Evolutionary conservation across 73 alveolate genomes (phyloP).

Genomic region (Paramecium tetraurelia): DNA sequence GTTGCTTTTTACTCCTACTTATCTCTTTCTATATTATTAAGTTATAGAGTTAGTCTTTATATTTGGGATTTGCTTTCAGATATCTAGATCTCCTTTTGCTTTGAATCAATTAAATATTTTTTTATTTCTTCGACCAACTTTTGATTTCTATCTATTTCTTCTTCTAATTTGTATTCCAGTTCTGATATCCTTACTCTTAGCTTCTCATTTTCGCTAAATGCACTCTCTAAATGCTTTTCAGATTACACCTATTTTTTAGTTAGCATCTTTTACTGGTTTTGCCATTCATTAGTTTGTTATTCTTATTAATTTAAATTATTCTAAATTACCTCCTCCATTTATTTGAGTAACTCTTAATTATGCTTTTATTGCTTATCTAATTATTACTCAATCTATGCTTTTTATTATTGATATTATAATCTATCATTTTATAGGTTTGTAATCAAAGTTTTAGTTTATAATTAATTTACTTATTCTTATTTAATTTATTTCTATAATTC

Average conservation of each 20-base stretch:
- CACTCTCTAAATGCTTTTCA: not conserved
- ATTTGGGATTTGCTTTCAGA: not conserved
- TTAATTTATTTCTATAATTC: not conserved
- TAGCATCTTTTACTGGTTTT: not conserved
- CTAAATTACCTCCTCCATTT: not conserved
- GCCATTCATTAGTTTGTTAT: not conserved
- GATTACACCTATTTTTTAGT: not conserved
- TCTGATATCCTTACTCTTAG: not conserved
- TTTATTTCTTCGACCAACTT: not conserved
- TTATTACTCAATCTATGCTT: not conserved
- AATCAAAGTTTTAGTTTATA: not conserved
- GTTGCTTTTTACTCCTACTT: not conserved
- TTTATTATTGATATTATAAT: not conserved
- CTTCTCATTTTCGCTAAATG: not conserved
- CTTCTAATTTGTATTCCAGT: not conserved
- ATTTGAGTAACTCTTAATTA: not conserved
- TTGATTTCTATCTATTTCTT: not conserved
- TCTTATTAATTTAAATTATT: not conserved
- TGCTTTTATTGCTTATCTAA: not conserved
- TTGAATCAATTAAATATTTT: not conserved
- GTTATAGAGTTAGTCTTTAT: not conserved
- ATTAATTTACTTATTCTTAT: not conserved
- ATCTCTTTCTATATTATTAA: not conserved
- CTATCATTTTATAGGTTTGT: not conserved
- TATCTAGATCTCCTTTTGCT: not conserved